These are phyloP conservation scores for Phycomyces nitens DNA, from an alignment of 192 early-diverging fungal species.

Conservation along the genomic window DNA sequence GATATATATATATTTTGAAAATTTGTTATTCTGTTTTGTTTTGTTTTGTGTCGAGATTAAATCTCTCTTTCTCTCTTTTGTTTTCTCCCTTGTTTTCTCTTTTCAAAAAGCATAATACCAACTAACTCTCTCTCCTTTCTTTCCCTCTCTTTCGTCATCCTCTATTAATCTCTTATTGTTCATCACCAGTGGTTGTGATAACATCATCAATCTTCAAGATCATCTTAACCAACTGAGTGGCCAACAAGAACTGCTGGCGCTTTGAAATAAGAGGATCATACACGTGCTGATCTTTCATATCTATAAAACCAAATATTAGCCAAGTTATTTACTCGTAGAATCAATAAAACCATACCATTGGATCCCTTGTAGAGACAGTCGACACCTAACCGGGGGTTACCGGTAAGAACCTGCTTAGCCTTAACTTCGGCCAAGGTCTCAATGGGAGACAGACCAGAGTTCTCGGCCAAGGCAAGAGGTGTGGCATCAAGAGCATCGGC, in stretches of 20 bases:
- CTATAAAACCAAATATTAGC: conserved; percentile 34
- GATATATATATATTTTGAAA: no score
- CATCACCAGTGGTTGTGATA: conserved; percentile 44
- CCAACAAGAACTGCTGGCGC: conserved; percentile 95
- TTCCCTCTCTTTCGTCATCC: no score
- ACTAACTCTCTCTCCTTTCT: no score
- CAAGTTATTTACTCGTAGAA: conserved; percentile 12
- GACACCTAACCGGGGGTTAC: conserved; percentile 86
- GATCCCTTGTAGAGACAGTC: conserved; percentile 93
- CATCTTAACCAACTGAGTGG: conserved; percentile 99
- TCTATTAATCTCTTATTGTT: no score
- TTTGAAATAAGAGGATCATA: conserved; percentile 99
- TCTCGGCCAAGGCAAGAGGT: conserved; percentile 74
- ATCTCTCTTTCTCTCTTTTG: no score
- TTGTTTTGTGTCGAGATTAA: no score
- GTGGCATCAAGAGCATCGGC: conserved; percentile 92
- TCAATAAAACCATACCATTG: conserved; percentile 53
- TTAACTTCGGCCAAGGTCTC: conserved; percentile 96
- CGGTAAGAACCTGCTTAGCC: conserved; percentile 83
- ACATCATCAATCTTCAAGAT: conserved; percentile 96
- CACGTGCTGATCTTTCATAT: conserved; percentile 97
- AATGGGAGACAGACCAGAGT: conserved; percentile 94
- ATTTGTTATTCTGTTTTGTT: no score
- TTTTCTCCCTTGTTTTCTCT: no score
- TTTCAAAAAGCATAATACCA: no score